Conservation (phyloP, 192 early-diverging fungal species). For the Umbelopsis isabellina region DNA sequence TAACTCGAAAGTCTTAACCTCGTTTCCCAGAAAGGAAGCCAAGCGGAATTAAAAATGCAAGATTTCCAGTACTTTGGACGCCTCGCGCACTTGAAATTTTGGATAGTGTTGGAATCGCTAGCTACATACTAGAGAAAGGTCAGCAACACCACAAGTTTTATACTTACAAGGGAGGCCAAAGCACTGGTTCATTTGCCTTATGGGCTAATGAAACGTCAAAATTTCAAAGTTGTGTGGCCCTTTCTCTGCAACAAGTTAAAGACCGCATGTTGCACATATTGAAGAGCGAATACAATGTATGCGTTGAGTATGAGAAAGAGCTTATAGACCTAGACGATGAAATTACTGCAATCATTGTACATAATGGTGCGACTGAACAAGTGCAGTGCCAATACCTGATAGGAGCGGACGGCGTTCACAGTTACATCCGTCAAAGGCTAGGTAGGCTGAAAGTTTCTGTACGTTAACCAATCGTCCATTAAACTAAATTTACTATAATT, state of each 20-base stretch:
- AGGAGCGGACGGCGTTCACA: conserved; percentile 13
- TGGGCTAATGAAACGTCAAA: conserved; percentile 13
- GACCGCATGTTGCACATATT: not conserved
- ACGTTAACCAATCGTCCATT: not conserved
- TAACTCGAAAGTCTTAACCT: not conserved
- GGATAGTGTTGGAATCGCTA: conserved; percentile 8
- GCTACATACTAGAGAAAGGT: not conserved
- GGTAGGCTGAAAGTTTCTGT: not conserved
- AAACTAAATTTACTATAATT: not conserved
- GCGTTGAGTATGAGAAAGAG: conserved; percentile 6
- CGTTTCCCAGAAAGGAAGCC: conserved; percentile 1
- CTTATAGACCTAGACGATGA: conserved; percentile 12
- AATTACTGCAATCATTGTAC: conserved; percentile 1
- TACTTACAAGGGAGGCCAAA: not conserved
- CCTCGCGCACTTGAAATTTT: conserved; percentile 7
- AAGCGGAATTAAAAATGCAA: not conserved
- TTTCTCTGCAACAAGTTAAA: not conserved
- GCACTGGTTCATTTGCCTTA: conserved; percentile 6
- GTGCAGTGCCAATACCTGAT: conserved; percentile 5
- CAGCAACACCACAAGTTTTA: conserved; percentile 10
- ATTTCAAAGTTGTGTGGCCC: not conserved
- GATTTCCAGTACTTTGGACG: conserved; percentile 15
- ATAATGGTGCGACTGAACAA: not conserved
- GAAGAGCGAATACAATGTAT: not conserved
- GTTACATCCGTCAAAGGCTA: conserved; percentile 9